phyloP scores from a whole-genome alignment of 2,329 filamentous ascomycete genomes.

The Paecilomyces variotii region DNA sequence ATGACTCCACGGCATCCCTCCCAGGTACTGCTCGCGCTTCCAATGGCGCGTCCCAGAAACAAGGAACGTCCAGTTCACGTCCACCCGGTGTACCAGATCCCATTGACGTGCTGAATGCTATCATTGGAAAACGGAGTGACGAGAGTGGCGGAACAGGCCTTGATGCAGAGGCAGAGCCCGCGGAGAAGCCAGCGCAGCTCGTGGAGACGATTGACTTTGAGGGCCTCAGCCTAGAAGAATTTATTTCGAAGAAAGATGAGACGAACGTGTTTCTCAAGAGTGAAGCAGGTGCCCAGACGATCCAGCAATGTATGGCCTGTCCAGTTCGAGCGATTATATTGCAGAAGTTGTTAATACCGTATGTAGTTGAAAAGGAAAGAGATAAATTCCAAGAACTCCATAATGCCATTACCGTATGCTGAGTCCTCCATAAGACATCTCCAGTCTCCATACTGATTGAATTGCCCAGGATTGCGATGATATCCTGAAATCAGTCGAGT shows the following conservation, averaged over 20 bases:
- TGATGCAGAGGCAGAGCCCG: constrained; percentile 6
- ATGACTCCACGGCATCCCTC: constrained; percentile 69
- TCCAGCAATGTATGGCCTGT: constrained; percentile 60
- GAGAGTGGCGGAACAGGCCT: constrained; percentile 7
- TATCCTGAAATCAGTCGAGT: constrained; percentile 85
- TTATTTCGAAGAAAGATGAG: constrained; percentile 41
- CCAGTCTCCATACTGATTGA: background rate
- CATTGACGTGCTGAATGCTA: constrained; percentile 57
- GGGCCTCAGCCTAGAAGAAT: constrained; percentile 65
- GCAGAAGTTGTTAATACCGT: constrained; percentile 8
- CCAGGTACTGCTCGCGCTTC: constrained; percentile 55
- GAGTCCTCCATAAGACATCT: background rate
- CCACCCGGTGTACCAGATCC: constrained; percentile 58
- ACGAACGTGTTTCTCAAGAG: constrained; percentile 17
- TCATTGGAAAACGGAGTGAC: constrained; percentile 40
- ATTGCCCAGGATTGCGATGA: constrained; percentile 67
- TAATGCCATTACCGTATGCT: constrained; percentile 59
- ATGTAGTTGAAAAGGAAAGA: constrained; percentile 65
- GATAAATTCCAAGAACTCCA: constrained; percentile 85
- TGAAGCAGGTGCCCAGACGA: constrained; percentile 48
- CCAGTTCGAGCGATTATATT: constrained; percentile 2
- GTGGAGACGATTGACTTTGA: constrained; percentile 69
- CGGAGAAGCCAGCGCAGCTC: constrained; percentile 37
- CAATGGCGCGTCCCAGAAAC: constrained; percentile 62
- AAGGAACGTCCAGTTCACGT: constrained; percentile 42